Percentiles rank a stretch among this genome's conserved stretches.
phyloP scores from a whole-genome alignment of 495 filamentous ascomycete genomes.

The Daldinia loculata region DNA sequence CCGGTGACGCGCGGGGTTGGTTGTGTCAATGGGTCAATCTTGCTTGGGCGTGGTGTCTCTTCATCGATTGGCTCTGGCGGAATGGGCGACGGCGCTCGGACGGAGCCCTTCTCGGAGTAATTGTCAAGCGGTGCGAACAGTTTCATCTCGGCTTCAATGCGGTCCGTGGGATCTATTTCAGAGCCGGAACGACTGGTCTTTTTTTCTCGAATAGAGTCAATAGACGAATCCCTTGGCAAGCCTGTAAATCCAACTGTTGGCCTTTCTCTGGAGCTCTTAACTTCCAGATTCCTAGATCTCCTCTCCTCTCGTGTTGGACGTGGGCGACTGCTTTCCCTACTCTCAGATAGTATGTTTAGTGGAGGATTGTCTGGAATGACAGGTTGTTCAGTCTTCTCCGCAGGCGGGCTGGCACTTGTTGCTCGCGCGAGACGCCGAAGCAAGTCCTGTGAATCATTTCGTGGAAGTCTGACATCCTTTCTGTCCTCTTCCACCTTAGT shows the following conservation, averaged over 20 bases:
- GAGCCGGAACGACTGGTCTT: slow-evolving; percentile 54
- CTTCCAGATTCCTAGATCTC: slow-evolving; percentile 33
- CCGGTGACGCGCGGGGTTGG: slow-evolving; percentile 61
- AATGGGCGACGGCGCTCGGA: slow-evolving; percentile 57
- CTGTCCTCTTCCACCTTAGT: slow-evolving; percentile 7
- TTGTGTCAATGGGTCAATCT: slow-evolving; percentile 55
- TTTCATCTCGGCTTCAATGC: slow-evolving; percentile 62
- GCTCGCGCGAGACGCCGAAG: slow-evolving; percentile 70
- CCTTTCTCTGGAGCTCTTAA: slow-evolving; percentile 43
- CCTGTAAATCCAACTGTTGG: slow-evolving; percentile 54
- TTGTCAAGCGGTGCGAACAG: slow-evolving; percentile 63
- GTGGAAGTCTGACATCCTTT: slow-evolving; percentile 11
- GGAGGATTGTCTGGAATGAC: slow-evolving; percentile 13
- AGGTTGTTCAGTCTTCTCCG: slow-evolving; percentile 23
- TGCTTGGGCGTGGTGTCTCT: slow-evolving; percentile 57
- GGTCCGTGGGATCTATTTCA: slow-evolving; percentile 63
- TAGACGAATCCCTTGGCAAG: slow-evolving; percentile 46
- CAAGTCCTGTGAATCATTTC: slow-evolving; percentile 71
- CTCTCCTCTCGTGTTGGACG: slow-evolving; percentile 29
- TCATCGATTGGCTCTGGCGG: slow-evolving; percentile 47
- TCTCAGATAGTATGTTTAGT: slow-evolving; percentile 7
- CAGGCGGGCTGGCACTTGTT: slow-evolving; percentile 64
- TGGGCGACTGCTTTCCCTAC: slow-evolving; percentile 23
- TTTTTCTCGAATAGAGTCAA: slow-evolving; percentile 52
- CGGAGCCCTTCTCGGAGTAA: slow-evolving; percentile 62